phyloP scores from a whole-genome alignment of 371 early-diverging fungal genomes.

The Apophysomyces sp. region DNA sequence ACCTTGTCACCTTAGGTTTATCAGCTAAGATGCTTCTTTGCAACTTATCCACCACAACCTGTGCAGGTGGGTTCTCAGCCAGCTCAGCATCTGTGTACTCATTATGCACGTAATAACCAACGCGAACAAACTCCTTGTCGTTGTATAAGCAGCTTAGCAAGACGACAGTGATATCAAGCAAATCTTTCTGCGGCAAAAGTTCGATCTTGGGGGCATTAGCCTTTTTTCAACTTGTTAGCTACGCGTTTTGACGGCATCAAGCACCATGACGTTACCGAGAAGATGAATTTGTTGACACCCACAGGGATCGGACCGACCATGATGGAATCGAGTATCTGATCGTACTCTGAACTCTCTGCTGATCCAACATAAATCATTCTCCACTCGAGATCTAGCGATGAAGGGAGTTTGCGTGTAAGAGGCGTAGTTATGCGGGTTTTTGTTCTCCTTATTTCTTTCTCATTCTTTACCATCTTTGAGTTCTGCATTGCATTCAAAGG shows the following conservation, averaged over 20 bases:
- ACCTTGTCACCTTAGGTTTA: conserved; percentile 92
- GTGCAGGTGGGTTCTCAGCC: conserved; percentile 40
- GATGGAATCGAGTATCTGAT: conserved; percentile 93
- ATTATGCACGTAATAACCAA: conserved; percentile 96
- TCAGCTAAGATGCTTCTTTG: conserved; percentile 87
- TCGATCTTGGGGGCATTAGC: conserved; percentile 73
- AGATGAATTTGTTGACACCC: conserved; percentile 93
- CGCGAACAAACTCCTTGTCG: conserved; percentile 90
- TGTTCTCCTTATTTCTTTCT: neutral
- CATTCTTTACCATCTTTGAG: conserved; percentile 77
- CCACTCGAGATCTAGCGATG: conserved; percentile 88
- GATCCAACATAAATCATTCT: conserved; percentile 95
- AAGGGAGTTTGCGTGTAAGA: neutral
- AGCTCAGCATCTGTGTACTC: conserved; percentile 73
- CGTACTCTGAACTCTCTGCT: conserved; percentile 77
- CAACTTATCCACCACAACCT: conserved; percentile 67
- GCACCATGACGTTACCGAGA: conserved; percentile 62
- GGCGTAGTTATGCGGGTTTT: neutral
- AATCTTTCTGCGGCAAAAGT: conserved; percentile 74
- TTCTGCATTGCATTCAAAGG: conserved; percentile 91
- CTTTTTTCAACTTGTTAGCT: conserved; percentile 21
- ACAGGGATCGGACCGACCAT: conserved; percentile 97
- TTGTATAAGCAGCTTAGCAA: conserved; percentile 87
- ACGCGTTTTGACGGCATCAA: neutral
- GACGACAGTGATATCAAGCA: conserved; percentile 89